Base-by-base conservation (phyloP, 2,329 filamentous ascomycete genomes). In the Epichloe gansuensis region DNA sequence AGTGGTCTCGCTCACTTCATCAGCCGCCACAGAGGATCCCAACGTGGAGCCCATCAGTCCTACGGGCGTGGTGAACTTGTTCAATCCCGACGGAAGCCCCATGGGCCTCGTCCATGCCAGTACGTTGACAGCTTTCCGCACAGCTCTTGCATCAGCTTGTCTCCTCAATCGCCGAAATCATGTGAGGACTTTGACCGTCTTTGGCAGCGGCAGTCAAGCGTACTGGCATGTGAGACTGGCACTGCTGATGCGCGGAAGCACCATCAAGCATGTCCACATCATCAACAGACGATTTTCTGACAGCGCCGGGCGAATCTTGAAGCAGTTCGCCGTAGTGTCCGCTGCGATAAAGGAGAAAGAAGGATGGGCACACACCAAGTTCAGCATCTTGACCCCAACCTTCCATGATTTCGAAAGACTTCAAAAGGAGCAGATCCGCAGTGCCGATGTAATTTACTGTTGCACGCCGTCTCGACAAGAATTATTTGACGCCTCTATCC, bases 181-280 rank as follows among this genome's bases (percentile, higher is more conserved):
- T 31, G 84, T 95, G 43, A 83, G 85, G 63, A 88, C 83, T 13
- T 64, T 96, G 11, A 83, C 85, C 13, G 85, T 95, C 51, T 97
- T 96, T 65, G 91, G 91, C 25, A 84, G 86, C 37, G 91, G 91
- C 46, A 82, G 85, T 60, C 91, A 96, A 71, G 91, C 91, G 12
- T 95, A 91, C 72, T 97, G 91, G 91, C 91, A 96, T 65, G 81
- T 95, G 44, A 84, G 90, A 1, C 77, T 97, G 4, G 85, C 91
- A 0, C 76, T 97, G 11, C 76, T 91, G 57, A 75, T 93, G 48
- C 85, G 78, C 23, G 81, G 81, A 2, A 52, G 71, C 46, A 87
- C 88, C 21, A 84, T 95, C 60, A 83, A 84, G 60, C 81, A 85
- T 54, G 78, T 96, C 47, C 85, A 91, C 69, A 84, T 96, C 61